phyloP scores from a whole-genome alignment of 257 asterid genomes.

The Gynochthodes officinalis region DNA sequence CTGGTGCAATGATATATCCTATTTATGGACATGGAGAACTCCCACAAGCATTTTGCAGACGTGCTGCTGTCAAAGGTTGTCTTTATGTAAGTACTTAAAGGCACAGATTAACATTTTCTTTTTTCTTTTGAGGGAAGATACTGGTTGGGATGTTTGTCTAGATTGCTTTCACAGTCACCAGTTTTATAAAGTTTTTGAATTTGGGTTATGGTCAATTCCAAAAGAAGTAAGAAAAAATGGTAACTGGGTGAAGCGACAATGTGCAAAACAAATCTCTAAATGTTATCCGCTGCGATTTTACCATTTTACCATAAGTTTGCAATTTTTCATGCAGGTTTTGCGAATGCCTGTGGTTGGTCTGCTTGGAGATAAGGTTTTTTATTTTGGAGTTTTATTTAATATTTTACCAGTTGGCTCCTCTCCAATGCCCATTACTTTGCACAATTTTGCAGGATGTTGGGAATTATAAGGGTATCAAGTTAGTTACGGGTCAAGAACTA shows the following conservation, averaged over 20 bases:
- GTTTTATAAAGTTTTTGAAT: background rate
- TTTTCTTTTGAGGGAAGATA: no score
- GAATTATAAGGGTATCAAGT: constrained; percentile 68
- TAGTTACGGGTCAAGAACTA: constrained; percentile 89
- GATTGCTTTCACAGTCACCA: background rate
- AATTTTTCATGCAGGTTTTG: constrained; percentile 54
- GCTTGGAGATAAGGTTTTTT: constrained; percentile 40
- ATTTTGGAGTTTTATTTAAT: background rate
- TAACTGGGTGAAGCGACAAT: background rate
- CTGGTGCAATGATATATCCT: constrained; percentile 91
- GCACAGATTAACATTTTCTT: background rate
- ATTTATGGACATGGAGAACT: constrained; percentile 92
- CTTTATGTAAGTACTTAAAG: constrained; percentile 53
- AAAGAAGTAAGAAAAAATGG: background rate
- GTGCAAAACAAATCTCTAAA: constrained; percentile 4
- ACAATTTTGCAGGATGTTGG: constrained; percentile 46
- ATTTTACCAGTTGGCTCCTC: background rate
- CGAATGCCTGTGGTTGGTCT: constrained; percentile 67
- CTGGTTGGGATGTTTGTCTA: background rate
- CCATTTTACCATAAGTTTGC: constrained; percentile 7
- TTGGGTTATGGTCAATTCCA: background rate
- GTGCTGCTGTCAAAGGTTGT: constrained; percentile 98
- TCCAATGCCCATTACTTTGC: constrained; percentile 7
- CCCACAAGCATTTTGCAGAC: constrained; percentile 94
- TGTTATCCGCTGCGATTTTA: background rate